A percentile compares a stretch with the other conserved stretches of the same genome.
Evolutionary conservation across 2,329 filamentous ascomycete genomes (phyloP).

Genomic region (Trichoderma koningiopsis): DNA sequence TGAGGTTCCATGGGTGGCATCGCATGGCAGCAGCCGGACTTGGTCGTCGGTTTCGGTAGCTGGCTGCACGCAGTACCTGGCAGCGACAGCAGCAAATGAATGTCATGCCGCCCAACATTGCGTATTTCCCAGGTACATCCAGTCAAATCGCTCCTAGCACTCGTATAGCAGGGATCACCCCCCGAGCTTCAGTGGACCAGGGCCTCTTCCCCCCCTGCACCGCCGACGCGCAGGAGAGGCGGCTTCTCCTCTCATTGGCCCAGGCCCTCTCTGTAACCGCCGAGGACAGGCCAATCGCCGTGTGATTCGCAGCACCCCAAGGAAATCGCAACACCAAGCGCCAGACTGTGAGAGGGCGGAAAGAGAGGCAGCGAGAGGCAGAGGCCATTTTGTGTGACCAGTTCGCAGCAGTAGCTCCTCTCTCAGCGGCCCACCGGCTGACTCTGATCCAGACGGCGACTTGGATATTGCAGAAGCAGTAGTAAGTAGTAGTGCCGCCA

Average conservation of each 20-base stretch:
- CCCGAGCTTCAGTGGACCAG: not conserved
- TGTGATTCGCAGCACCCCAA: not conserved
- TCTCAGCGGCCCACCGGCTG: not conserved
- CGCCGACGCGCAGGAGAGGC: constrained; percentile 26
- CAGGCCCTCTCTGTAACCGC: constrained; percentile 42
- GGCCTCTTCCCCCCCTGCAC: not conserved
- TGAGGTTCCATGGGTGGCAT: not conserved
- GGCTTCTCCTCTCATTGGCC: constrained; percentile 41
- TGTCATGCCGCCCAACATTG: not conserved
- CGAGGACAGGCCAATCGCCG: constrained; percentile 39
- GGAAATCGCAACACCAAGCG: constrained; percentile 2
- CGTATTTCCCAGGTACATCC: not conserved
- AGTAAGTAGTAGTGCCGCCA: too few species aligned
- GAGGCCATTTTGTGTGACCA: constrained; percentile 25
- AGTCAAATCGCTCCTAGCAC: not conserved
- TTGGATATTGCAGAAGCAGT: not conserved
- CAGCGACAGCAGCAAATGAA: not conserved
- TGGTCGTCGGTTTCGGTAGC: not conserved
- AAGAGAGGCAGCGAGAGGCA: not conserved
- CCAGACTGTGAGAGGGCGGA: not conserved
- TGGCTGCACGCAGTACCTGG: not conserved
- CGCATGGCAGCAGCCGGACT: constrained; percentile 7
- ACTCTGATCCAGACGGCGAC: not conserved
- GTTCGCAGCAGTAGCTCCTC: constrained; percentile 24
- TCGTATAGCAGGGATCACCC: not conserved